A percentile compares a stretch with the other conserved stretches of the same genome.
Evolutionary conservation across 1,284 basidiomycete genomes (phyloP).

Genomic region (Cutaneotrichosporon cutaneum): DNA sequence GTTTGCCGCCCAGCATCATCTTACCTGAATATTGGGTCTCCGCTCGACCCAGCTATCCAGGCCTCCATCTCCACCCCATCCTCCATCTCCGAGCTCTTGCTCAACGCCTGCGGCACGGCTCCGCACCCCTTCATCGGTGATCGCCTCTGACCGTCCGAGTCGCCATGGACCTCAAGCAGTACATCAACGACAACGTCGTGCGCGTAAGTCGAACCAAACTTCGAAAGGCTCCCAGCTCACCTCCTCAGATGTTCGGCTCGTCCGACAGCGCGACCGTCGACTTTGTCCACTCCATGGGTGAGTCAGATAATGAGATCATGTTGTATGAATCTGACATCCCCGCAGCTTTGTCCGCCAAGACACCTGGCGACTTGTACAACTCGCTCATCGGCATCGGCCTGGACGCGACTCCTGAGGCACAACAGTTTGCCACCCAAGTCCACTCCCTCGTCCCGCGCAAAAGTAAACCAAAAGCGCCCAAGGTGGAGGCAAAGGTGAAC

Average conservation of each 20-base stretch:
- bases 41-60: neutral
- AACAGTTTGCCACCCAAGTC: constrained; percentile 74
- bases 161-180: constrained; percentile 58
- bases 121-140: neutral
- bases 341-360: constrained; percentile 75
- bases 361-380: constrained; percentile 71
- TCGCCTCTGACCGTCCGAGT: neutral
- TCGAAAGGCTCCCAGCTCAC: constrained; percentile 15
- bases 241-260: constrained; percentile 69
- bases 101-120: neutral
- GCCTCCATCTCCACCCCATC: neutral
- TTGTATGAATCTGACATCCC: constrained; percentile 8
- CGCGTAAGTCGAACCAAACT: constrained; percentile 57
- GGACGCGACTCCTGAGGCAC: constrained; percentile 72
- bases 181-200: constrained; percentile 82
- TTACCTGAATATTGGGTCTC: neutral
- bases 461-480: constrained; percentile 62
- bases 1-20: constrained; percentile 10
- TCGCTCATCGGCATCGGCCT: constrained; percentile 75
- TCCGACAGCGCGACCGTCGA: constrained; percentile 78
- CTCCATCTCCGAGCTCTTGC: neutral
- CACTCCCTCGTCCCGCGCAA: constrained; percentile 72
- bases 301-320: constrained; percentile 35
- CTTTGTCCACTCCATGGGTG: constrained; percentile 80
- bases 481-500: constrained; percentile 60